Evolutionary conservation across 257 asterid genomes (phyloP), one percentile per base, ranked within the genome.

Genomic region (Solanum acaule): DNA sequence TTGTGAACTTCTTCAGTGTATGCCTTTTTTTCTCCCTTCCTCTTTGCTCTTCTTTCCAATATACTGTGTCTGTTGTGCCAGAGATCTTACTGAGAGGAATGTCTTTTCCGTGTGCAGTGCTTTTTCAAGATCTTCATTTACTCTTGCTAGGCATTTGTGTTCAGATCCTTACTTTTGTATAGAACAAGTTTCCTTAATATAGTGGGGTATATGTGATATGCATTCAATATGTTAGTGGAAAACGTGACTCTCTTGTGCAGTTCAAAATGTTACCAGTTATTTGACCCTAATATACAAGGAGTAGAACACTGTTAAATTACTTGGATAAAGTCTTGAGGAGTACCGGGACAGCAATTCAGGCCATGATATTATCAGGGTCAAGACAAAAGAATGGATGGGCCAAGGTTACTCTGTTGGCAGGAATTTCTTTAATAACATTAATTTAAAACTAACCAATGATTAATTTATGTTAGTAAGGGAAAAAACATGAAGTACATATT

Each of bases 1-100:
- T 95, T 92, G 91, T 94, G 65, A 96, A 96, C 88, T 94, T 95
- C 91, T 96, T 96, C 95, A 93, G 96, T 86, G 99, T 96, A 96
- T 59, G 94, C 42, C 83, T 88, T 37, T 81, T 81, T 37, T 35
- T 44, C 33, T 20, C 13, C 85, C 86, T 67, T 86, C 68, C 68
- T 84, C 16, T 29, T 81, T 82, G 86, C 29, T 46, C 86, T 79
- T 79, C 86, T 31, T 77, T 82, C 18, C 10, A 29, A 46, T 81
- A 18, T 16, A 5, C 10, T 29, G 40, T 46, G 27, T 27, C 27
- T 81, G 86, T 81, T 29, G 86, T 81, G 68, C 86, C 52, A 81
- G 44, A 49, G 37, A 49, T 49, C 70, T 49, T 82, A 27, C 70
- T 18, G 44, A 82, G 27, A 77, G 68, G 86, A 82, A 31, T 49